Evolutionary conservation across 305 asterid genomes (phyloP), one percentile per base, ranked within the genome.

Genomic region (Petunia hybrid): DNA sequence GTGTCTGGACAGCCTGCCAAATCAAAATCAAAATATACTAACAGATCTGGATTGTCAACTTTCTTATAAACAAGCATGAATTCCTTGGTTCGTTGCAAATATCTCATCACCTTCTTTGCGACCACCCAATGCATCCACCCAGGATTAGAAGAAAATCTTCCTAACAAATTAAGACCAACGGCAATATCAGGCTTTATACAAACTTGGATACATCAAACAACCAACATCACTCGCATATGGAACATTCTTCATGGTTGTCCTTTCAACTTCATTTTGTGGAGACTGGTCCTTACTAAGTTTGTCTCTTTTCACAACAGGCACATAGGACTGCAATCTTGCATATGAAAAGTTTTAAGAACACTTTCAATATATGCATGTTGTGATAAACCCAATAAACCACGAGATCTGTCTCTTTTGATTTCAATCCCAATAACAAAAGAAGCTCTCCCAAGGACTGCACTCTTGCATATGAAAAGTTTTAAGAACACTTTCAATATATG

Each of bases 11-110:
- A 78, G 0, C 46, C 76, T 45, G 1, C 48, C 0, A 12, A 62
- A 3, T 64, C 76, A 0, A 48, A 9, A 45, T 77, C n/a, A 10
- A 41, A 77, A 14, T 56, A 78, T 7, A 40, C 14, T 4, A 63
- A 3, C 1, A 16, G 31, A 16, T 64, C 39, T 2, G 63, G 16
- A 6, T 31, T 1, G 12, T 78, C 14, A 1, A 73, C 5, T 6
- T 41, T 14, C 8, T 51, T 56, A 42, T 77, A 77, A 31, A 41
- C n/a, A 7, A 77, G 80, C 61, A 38, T 71, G 13, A 42, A 46
- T 8, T 71, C 77, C 10, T 71, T 71, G 1, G 43, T 45, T 4
- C 77, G n/a, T 46, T 46, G 5, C 0, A 71, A 6, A 31, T 71
- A 71, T 31, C 42, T 71, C 60, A 78, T 12, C 6, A 63, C 63